Percentiles rank a stretch among this genome's conserved stretches.
phyloP scores from a whole-genome alignment of 345 rosid genomes.

The Microthlaspi erraticum region DNA sequence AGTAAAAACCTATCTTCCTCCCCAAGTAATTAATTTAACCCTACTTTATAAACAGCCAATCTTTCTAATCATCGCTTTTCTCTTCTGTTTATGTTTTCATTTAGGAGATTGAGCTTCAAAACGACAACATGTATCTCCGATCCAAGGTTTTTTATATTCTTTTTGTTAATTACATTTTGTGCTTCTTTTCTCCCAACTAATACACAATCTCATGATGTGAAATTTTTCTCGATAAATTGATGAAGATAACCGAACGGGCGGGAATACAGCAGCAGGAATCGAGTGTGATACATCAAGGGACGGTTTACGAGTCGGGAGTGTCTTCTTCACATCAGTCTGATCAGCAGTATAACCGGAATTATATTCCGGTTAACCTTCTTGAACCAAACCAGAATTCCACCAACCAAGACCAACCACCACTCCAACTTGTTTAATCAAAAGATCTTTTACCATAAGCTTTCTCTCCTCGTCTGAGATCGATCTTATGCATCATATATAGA shows the following conservation, averaged over 20 bases:
- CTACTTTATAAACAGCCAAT: not conserved
- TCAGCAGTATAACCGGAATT: slow-evolving; percentile 61
- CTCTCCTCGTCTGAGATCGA: slow-evolving; percentile 22
- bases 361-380: slow-evolving; percentile 63
- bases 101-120: slow-evolving; percentile 88
- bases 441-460: slow-evolving; percentile 36
- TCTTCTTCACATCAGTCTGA: slow-evolving; percentile 53
- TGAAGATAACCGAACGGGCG: slow-evolving; percentile 68
- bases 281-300: slow-evolving; percentile 50
- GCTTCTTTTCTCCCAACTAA: accelerated
- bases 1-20: slow-evolving; percentile 50
- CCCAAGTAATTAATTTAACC: slow-evolving; percentile 16
- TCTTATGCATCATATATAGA: slow-evolving; percentile 25
- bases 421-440: slow-evolving; percentile 66
- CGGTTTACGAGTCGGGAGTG: slow-evolving; percentile 50
- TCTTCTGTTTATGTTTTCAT: slow-evolving; percentile 1
- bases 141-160: slow-evolving; percentile 57
- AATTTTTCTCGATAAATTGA: not conserved
- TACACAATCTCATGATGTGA: not conserved
- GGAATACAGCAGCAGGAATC: slow-evolving; percentile 52
- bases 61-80: not conserved
- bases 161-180: not conserved
- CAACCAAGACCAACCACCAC: slow-evolving; percentile 61
- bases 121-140: slow-evolving; percentile 73
- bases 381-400: slow-evolving; percentile 62